Evolutionary conservation across 208 protist species (phyloP).

Genomic region (Endotrypanum monterogeii): DNA sequence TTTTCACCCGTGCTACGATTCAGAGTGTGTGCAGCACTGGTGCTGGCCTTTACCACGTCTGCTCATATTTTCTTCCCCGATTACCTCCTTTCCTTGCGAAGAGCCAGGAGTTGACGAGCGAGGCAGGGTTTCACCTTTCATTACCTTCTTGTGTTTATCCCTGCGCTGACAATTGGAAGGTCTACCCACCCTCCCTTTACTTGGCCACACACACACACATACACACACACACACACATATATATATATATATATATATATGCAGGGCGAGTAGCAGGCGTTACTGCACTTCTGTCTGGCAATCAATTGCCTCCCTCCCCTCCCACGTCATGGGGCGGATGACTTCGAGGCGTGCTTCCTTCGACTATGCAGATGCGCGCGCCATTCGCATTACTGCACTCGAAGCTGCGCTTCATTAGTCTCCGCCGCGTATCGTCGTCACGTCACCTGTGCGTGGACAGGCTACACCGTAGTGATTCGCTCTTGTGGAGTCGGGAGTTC

Average conservation of each 20-base stretch:
- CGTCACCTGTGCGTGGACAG: background rate
- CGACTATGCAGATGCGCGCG: slow-evolving; percentile 6
- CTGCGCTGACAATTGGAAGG: background rate
- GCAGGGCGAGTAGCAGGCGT: background rate
- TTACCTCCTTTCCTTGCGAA: background rate
- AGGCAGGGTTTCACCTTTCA: background rate
- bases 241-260: background rate
- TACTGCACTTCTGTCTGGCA: background rate
- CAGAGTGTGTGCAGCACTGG: background rate
- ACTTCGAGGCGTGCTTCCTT: background rate
- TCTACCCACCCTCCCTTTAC: no score
- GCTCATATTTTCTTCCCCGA: background rate
- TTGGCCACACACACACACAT: background rate
- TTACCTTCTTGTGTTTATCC: background rate
- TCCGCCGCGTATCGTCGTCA: background rate
- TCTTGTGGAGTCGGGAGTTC: slow-evolving; percentile 6
- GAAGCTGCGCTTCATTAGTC: background rate
- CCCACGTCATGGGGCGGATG: background rate
- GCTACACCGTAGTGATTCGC: background rate
- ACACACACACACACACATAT: slow-evolving; percentile 1
- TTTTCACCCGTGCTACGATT: background rate
- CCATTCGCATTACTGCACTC: background rate
- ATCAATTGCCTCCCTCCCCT: background rate
- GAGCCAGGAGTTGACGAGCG: background rate
- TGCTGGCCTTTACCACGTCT: background rate